Percentiles rank a stretch among this genome's conserved stretches.
Evolutionary conservation across 2,329 filamentous ascomycete species (phyloP).

Genomic region (Talaromyces verruculosus): DNA sequence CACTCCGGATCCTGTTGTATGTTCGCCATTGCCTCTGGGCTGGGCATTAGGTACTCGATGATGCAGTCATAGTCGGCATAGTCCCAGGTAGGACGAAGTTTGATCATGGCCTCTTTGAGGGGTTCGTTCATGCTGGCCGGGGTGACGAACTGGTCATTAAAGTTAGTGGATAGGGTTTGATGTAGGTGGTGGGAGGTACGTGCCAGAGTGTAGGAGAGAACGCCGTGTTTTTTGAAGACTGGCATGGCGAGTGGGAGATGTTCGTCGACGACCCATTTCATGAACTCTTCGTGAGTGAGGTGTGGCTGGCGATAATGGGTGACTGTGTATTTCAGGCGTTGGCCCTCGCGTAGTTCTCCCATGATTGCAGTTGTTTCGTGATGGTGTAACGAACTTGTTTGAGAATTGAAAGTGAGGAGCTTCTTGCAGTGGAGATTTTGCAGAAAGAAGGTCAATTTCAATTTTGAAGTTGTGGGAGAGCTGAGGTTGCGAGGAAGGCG

Average conservation of each 20-base stretch:
- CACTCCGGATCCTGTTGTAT: conserved; percentile 32
- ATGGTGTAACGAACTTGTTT: not conserved
- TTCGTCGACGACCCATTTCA: conserved; percentile 34
- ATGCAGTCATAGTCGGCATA: conserved; percentile 33
- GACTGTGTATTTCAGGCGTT: conserved; percentile 31
- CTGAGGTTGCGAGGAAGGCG: not conserved
- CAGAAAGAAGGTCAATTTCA: not conserved
- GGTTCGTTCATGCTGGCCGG: conserved; percentile 2
- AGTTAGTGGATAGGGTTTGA: not conserved
- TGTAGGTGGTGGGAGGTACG: conserved; percentile 9
- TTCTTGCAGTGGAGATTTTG: not conserved
- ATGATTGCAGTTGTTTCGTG: conserved; percentile 5
- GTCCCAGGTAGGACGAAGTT: conserved; percentile 21
- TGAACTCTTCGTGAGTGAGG: conserved; percentile 35
- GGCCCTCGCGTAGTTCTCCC: conserved; percentile 18
- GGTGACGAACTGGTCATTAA: conserved; percentile 4
- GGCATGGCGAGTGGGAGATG: conserved; percentile 32
- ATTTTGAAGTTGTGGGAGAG: conserved; percentile 16
- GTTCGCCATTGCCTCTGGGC: conserved; percentile 24
- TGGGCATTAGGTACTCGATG: conserved; percentile 31
- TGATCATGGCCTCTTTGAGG: conserved; percentile 21
- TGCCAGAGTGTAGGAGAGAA: conserved; percentile 30
- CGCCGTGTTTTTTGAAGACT: conserved; percentile 31
- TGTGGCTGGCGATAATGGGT: conserved; percentile 32
- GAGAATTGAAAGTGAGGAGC: not conserved